A percentile compares a stretch with the other conserved stretches of the same genome.
These are phyloP conservation scores for Colletotrichum cuscutae DNA, from an alignment of 2,329 filamentous ascomycete genomes.

Conservation along the genomic window DNA sequence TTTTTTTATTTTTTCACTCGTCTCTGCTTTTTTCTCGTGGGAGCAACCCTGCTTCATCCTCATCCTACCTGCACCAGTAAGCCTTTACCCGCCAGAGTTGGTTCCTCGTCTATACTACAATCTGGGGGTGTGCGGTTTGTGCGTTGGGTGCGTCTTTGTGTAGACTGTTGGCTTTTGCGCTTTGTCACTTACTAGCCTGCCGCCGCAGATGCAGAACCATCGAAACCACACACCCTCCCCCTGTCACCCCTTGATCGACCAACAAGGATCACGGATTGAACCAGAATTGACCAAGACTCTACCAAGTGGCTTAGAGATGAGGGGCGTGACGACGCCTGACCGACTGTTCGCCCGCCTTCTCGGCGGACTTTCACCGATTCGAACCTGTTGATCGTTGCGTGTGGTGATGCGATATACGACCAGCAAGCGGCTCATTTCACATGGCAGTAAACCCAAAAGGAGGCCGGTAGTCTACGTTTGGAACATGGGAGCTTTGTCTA, in stretches of 20 bases:
- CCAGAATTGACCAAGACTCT: slow-evolving; percentile 5
- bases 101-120: not conserved
- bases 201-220: slow-evolving; percentile 1
- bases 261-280: slow-evolving; percentile 24
- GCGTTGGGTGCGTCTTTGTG: slow-evolving; percentile 10
- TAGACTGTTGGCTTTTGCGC: slow-evolving; percentile 30
- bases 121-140: not conserved
- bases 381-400: not conserved
- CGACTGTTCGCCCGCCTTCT: slow-evolving; percentile 18
- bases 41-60: slow-evolving; percentile 1
- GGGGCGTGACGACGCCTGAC: slow-evolving; percentile 31
- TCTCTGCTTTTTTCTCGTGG: not conserved
- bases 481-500: not conserved
- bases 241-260: slow-evolving; percentile 14
- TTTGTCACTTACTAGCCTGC: not conserved
- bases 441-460: not conserved
- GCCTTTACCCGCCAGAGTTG: not conserved
- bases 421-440: slow-evolving; percentile 21
- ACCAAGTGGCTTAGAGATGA: slow-evolving; percentile 28
- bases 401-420: slow-evolving; percentile 20
- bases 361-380: slow-evolving; percentile 28
- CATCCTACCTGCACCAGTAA: not conserved
- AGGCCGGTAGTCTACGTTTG: not conserved
- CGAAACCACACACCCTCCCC: not conserved
- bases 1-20: not conserved